A percentile compares a stretch with the other conserved stretches of the same genome.
phyloP scores from a whole-genome alignment of 768 basidiomycete genomes.

The Pisolithus marmoratus region DNA sequence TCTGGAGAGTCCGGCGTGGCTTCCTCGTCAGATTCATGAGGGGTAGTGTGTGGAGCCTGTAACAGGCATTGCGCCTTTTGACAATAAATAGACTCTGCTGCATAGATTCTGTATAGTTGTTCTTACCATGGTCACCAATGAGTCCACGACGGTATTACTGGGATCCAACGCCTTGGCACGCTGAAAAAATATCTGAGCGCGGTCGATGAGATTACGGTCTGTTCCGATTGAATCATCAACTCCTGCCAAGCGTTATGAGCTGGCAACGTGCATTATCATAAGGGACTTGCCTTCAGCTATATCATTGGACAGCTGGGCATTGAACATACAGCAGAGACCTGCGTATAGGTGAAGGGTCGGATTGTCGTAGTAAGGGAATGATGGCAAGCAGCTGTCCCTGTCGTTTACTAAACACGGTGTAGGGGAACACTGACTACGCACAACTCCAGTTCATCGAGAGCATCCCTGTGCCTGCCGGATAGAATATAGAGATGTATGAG shows the following conservation, averaged over 20 bases:
- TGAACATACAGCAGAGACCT: slow-evolving; percentile 63
- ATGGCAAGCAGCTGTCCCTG: slow-evolving; percentile 66
- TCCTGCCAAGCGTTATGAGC: not conserved
- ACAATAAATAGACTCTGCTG: not conserved
- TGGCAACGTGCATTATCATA: not conserved
- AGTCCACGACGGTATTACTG: slow-evolving; percentile 44
- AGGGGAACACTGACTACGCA: slow-evolving; percentile 31
- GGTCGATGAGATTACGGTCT: slow-evolving; percentile 40
- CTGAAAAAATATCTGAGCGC: slow-evolving; percentile 57
- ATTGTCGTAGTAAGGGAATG: slow-evolving; percentile 83
- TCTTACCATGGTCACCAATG: slow-evolving; percentile 51
- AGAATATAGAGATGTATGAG: slow-evolving; percentile 63
- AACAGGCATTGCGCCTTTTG: slow-evolving; percentile 19
- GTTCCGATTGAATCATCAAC: slow-evolving; percentile 2
- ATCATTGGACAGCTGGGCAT: slow-evolving; percentile 37
- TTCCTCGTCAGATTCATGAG: slow-evolving; percentile 34
- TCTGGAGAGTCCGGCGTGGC: not conserved
- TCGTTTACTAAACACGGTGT: slow-evolving; percentile 1
- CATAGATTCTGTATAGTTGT: not conserved
- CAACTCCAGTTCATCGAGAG: slow-evolving; percentile 84
- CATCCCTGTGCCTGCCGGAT: slow-evolving; percentile 53
- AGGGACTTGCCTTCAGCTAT: slow-evolving; percentile 1
- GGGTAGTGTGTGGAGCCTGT: slow-evolving; percentile 10
- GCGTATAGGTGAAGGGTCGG: slow-evolving; percentile 78
- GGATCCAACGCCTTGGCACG: slow-evolving; percentile 58